These are phyloP conservation scores for Cercospora zeae-maydis DNA, from an alignment of 2,329 filamentous ascomycete genomes.

Conservation along the genomic window DNA sequence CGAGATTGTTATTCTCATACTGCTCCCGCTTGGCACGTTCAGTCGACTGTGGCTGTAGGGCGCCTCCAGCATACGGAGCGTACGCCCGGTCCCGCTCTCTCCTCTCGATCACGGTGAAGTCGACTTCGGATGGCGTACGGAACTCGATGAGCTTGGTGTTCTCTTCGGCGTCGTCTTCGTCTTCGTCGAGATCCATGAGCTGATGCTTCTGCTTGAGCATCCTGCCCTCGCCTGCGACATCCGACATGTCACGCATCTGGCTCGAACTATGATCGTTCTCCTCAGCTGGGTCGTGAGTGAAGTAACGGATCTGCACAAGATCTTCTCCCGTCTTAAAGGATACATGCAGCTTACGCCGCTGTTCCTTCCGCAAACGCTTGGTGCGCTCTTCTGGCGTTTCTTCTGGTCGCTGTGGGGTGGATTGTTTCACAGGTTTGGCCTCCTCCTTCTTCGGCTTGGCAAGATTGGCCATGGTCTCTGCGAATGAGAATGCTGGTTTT, in stretches of 20 bases:
- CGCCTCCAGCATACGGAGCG: constrained; percentile 45
- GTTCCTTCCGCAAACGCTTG: constrained; percentile 68
- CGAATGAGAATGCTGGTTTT: constrained; percentile 39
- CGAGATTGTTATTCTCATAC: constrained; percentile 46
- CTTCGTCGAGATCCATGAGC: constrained; percentile 61
- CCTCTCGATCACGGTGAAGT: constrained; percentile 42
- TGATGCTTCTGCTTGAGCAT: constrained; percentile 59
- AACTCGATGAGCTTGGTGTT: constrained; percentile 51
- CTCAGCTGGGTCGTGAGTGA: constrained; percentile 69
- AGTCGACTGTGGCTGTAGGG: constrained; percentile 38
- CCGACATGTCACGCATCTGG: constrained; percentile 67
- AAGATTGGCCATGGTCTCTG: constrained; percentile 39
- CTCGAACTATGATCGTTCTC: constrained; percentile 64
- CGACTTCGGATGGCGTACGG: constrained; percentile 37
- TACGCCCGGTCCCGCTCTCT: constrained; percentile 46
- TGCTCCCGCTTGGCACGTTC: constrained; percentile 45
- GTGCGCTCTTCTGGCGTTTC: constrained; percentile 67
- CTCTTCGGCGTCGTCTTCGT: constrained; percentile 55
- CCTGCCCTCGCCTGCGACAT: constrained; percentile 62
- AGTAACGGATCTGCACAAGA: constrained; percentile 64
- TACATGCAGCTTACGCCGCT: constrained; percentile 66
- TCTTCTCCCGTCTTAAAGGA: constrained; percentile 65
- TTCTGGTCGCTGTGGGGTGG: constrained; percentile 40
- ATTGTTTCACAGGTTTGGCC: constrained; percentile 48
- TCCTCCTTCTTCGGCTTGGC: constrained; percentile 56